Conservation (phyloP, 2,329 filamentous ascomycete genomes). For the Penicillium olsonii region DNA sequence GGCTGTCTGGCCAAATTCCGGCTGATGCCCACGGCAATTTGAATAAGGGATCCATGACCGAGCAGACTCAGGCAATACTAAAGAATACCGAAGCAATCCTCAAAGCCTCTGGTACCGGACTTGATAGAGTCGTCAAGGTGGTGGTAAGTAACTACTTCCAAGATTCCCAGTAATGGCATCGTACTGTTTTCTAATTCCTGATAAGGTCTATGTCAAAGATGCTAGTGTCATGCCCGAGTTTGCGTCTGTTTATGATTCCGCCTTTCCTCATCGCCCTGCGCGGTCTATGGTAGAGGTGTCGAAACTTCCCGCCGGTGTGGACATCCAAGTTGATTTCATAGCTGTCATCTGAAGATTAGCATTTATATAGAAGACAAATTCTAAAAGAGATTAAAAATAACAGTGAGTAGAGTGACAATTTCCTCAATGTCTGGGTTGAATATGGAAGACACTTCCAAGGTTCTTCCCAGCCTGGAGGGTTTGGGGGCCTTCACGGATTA, state of each 20-base stretch:
- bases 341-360: slow-evolving; percentile 6
- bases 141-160: slow-evolving; percentile 36
- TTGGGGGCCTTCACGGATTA: no score
- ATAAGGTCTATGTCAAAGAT: slow-evolving; percentile 20
- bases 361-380: no score
- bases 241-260: slow-evolving; percentile 10
- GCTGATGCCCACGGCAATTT: slow-evolving; percentile 58
- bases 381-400: no score
- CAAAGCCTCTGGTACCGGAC: slow-evolving; percentile 69
- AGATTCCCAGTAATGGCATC: not conserved
- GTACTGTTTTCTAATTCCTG: not conserved
- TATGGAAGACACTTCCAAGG: no score
- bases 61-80: slow-evolving; percentile 52
- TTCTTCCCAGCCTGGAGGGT: no score
- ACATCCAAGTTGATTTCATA: slow-evolving; percentile 16
- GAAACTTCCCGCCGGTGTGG: slow-evolving; percentile 11
- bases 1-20: slow-evolving; percentile 70
- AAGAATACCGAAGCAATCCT: slow-evolving; percentile 74
- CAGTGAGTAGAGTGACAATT: no score
- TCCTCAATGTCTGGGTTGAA: no score
- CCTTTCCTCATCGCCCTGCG: slow-evolving; percentile 15
- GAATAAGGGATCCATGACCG: slow-evolving; percentile 41
- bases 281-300: slow-evolving; percentile 18
- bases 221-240: slow-evolving; percentile 10
- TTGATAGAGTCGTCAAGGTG: slow-evolving; percentile 78